These are phyloP conservation scores for Trypanosoma rangeli DNA, from an alignment of 208 protist species.

Conservation along the genomic window DNA sequence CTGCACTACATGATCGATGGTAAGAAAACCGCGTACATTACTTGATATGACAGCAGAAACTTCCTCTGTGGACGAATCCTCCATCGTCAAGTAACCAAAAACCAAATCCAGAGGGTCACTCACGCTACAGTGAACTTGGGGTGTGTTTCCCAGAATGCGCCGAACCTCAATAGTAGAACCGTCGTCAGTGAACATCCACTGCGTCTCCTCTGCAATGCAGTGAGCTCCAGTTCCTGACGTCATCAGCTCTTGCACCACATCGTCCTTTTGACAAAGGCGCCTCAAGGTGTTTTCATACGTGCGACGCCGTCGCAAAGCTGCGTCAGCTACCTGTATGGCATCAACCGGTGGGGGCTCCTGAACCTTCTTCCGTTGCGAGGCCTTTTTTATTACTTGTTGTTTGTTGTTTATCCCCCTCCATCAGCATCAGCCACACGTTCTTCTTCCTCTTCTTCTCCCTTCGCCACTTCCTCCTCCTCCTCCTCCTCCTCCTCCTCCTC, in stretches of 20 bases:
- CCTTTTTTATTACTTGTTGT: conserved; percentile 1
- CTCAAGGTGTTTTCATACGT: conserved; percentile 46
- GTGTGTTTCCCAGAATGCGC: conserved; percentile 56
- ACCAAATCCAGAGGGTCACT: conserved; percentile 21
- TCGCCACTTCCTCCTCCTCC: conserved; percentile 41
- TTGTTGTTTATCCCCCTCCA: conserved; percentile 1
- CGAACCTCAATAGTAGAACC: conserved; percentile 61
- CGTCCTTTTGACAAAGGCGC: conserved; percentile 15
- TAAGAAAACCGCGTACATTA: conserved; percentile 44
- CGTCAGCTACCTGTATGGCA: conserved; percentile 33
- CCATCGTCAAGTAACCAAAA: conserved; percentile 49
- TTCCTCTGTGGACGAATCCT: background rate
- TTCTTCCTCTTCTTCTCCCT: background rate
- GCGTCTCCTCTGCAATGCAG: conserved; percentile 48
- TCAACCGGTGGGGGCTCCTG: conserved; percentile 41
- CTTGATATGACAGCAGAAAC: conserved; percentile 35
- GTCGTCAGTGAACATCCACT: conserved; percentile 66
- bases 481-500: conserved; percentile 65
- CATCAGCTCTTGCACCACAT: conserved; percentile 42
- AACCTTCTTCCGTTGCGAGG: conserved; percentile 21
- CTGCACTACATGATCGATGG: conserved; percentile 28
- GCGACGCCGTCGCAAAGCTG: conserved; percentile 54
- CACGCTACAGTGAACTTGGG: conserved; percentile 48
- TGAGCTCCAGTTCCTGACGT: conserved; percentile 32
- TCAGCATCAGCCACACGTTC: too few relatives aligned